Percentiles rank a stretch among this genome's conserved stretches.
Evolutionary conservation across 2,329 filamentous ascomycete genomes (phyloP).

Genomic region (Pseudocercospora pini-densiflorae): DNA sequence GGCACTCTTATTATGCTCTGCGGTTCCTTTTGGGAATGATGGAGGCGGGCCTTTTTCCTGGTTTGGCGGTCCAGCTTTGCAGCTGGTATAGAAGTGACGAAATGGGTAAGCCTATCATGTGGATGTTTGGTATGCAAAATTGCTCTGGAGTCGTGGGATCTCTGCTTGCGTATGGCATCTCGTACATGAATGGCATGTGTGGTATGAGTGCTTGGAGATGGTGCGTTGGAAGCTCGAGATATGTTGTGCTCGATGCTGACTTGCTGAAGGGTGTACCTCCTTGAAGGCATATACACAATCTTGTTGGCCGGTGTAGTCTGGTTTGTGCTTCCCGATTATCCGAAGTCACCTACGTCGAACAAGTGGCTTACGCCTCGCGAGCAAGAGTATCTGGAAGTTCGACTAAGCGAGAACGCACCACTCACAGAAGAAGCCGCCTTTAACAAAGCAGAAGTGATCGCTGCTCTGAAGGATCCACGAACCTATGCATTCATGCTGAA

Average conservation of each 20-base stretch:
- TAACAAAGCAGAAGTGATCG: slow-evolving; percentile 64
- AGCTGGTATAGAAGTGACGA: slow-evolving; percentile 28
- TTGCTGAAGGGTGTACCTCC: slow-evolving; percentile 63
- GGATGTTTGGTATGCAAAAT: slow-evolving; percentile 50
- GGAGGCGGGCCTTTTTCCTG: slow-evolving; percentile 68
- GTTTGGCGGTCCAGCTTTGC: slow-evolving; percentile 44
- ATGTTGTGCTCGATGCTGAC: background rate
- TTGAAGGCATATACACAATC: slow-evolving; percentile 62
- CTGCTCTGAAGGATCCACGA: slow-evolving; percentile 48
- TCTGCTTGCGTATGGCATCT: slow-evolving; percentile 42
- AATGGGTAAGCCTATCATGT: slow-evolving; percentile 28
- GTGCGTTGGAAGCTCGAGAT: background rate
- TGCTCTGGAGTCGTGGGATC: slow-evolving; percentile 28
- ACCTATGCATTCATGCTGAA: slow-evolving; percentile 51
- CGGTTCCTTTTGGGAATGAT: slow-evolving; percentile 66
- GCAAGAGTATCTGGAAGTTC: slow-evolving; percentile 54
- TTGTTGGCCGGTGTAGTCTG: slow-evolving; percentile 53
- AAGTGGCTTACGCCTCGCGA: slow-evolving; percentile 59
- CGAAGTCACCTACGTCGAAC: slow-evolving; percentile 53
- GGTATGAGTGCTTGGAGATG: slow-evolving; percentile 50
- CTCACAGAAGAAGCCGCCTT: slow-evolving; percentile 52
- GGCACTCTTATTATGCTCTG: slow-evolving; percentile 33
- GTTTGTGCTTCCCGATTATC: slow-evolving; percentile 50
- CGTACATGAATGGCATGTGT: slow-evolving; percentile 56
- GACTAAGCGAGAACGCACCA: slow-evolving; percentile 43